These are phyloP conservation scores for Austroboletus niveus DNA, from an alignment of 1,284 basidiomycete genomes.

Conservation along the genomic window DNA sequence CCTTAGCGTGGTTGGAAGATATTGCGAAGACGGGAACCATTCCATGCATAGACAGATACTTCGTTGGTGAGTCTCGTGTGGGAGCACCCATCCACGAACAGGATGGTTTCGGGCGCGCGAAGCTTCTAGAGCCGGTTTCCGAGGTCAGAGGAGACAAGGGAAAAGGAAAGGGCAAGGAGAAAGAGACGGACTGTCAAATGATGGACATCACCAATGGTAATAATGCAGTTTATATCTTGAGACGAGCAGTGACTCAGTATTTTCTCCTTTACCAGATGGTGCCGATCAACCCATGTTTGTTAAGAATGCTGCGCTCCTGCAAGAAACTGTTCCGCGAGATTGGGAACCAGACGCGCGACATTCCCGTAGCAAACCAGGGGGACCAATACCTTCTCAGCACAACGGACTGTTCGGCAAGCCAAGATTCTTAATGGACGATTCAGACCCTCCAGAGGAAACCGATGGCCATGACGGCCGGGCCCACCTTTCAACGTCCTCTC, in stretches of 20 bases:
- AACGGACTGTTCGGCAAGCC: slow-evolving; percentile 22
- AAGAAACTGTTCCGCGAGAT: slow-evolving; percentile 8
- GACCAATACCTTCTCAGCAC: background rate
- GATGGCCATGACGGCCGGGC: background rate
- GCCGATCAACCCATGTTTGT: slow-evolving; percentile 16
- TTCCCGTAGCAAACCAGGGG: background rate
- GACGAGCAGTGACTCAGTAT: background rate
- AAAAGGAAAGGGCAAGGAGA: slow-evolving; percentile 31
- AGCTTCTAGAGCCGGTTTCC: background rate
- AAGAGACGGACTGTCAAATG: slow-evolving; percentile 28
- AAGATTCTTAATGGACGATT: slow-evolving; percentile 13
- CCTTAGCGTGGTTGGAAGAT: slow-evolving; percentile 58
- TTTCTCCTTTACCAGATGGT: background rate
- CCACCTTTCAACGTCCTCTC: slow-evolving; percentile 11
- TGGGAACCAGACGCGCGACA: background rate
- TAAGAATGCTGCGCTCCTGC: slow-evolving; percentile 20
- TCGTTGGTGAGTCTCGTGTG: slow-evolving; percentile 14
- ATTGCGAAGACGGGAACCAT: slow-evolving; percentile 50
- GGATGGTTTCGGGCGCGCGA: background rate
- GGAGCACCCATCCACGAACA: background rate
- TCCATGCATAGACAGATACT: slow-evolving; percentile 24
- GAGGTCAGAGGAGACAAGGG: slow-evolving; percentile 10
- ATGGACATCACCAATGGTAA: slow-evolving; percentile 38
- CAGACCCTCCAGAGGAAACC: slow-evolving; percentile 17
- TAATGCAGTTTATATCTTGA: background rate